Evolutionary conservation across 352 stramenopile genomes (phyloP).

Genomic region (Phytophthora idaei): DNA sequence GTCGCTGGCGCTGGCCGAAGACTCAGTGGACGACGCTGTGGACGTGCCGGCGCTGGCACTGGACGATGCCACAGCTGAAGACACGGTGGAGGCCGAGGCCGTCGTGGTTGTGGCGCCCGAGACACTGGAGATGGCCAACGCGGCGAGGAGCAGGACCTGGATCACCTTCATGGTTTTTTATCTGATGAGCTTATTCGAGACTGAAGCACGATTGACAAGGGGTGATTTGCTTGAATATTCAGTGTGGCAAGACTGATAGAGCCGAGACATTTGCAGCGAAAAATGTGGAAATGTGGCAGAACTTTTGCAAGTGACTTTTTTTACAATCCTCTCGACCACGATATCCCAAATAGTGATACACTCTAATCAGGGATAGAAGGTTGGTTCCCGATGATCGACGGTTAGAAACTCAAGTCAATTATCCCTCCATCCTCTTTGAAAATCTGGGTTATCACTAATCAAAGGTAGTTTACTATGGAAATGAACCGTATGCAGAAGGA

Average conservation of each 20-base stretch:
- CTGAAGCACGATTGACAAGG: slow-evolving; percentile 4
- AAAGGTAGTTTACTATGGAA: no score
- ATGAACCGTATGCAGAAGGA: no score
- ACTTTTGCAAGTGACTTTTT: slow-evolving; percentile 14
- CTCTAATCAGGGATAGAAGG: no score
- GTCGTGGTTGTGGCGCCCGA: slow-evolving; percentile 23
- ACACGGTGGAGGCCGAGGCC: slow-evolving; percentile 2
- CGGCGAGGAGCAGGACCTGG: slow-evolving; percentile 35
- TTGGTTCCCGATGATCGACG: no score
- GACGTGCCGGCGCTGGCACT: slow-evolving; percentile 15
- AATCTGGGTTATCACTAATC: no score
- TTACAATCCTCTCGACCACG: no score
- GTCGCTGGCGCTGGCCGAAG: slow-evolving; percentile 8
- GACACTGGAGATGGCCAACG: slow-evolving; percentile 30
- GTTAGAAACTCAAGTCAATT: no score
- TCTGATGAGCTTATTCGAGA: slow-evolving; percentile 19
- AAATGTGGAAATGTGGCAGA: slow-evolving; percentile 13
- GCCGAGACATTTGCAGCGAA: slow-evolving; percentile 17
- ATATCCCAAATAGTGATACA: no score
- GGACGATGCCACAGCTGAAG: slow-evolving; percentile 18
- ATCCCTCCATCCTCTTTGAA: no score
- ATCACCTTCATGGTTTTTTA: slow-evolving; percentile 38
- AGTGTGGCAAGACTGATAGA: slow-evolving; percentile 18
- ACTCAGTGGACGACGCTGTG: slow-evolving; percentile 3
- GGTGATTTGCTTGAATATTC: not conserved